These are phyloP conservation scores for Trypanosoma boissoni DNA, from an alignment of 208 protist species.

Conservation along the genomic window DNA sequence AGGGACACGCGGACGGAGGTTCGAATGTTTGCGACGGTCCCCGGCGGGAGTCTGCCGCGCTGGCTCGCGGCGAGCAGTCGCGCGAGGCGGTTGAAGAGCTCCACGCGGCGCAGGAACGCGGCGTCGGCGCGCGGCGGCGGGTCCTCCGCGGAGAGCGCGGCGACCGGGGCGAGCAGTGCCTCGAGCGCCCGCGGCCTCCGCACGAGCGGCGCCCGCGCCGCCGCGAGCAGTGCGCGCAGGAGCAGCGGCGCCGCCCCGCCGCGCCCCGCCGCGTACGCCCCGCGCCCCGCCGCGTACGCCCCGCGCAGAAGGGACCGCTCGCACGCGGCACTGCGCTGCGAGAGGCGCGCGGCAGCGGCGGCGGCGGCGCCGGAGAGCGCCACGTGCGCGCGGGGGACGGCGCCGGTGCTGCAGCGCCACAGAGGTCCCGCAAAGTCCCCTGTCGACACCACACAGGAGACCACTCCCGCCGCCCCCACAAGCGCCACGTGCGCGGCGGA, in stretches of 20 bases:
- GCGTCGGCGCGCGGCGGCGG: slow-evolving; percentile 30
- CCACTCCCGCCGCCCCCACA: slow-evolving; percentile 36
- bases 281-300: slow-evolving; percentile 8
- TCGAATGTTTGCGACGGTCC: slow-evolving; percentile 31
- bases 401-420: slow-evolving; percentile 43
- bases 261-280: slow-evolving; percentile 1
- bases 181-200: slow-evolving; percentile 7
- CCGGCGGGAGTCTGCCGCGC: slow-evolving; percentile 31
- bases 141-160: slow-evolving; percentile 28
- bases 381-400: slow-evolving; percentile 32
- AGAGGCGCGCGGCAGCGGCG: slow-evolving; percentile 31
- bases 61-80: slow-evolving; percentile 46
- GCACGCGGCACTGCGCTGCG: slow-evolving; percentile 16
- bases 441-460: slow-evolving; percentile 43
- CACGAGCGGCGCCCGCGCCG: slow-evolving; percentile 8
- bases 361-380: slow-evolving; percentile 26
- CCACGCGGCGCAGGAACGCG: slow-evolving; percentile 42
- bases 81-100: slow-evolving; percentile 60
- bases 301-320: slow-evolving; percentile 9
- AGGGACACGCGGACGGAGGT: slow-evolving; percentile 33
- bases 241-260: slow-evolving; percentile 12
- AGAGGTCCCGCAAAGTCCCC: slow-evolving; percentile 42
- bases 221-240: slow-evolving; percentile 25
- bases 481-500: slow-evolving; percentile 53
- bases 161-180: slow-evolving; percentile 15